These are phyloP conservation scores for Cymbidium sinense DNA, from an alignment of 106 monocot genomes.

Conservation along the genomic window DNA sequence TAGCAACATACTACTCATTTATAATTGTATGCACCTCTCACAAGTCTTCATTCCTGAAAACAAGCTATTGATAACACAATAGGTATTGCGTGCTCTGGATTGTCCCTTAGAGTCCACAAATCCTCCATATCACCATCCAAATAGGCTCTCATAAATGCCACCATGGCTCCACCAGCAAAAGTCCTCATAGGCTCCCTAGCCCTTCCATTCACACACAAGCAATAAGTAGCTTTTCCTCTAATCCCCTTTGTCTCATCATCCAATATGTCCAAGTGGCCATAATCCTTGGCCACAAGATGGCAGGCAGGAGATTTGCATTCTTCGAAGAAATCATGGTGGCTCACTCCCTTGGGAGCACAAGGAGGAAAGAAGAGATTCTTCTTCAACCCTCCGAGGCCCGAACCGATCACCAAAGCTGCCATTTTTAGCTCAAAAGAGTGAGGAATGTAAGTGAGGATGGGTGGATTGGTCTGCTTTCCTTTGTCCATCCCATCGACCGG, in stretches of 20 bases:
- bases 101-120: conserved; percentile 26
- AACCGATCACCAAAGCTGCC: conserved; percentile 62
- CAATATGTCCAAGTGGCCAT: conserved; percentile 76
- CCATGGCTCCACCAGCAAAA: conserved; percentile 66
- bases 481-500: conserved; percentile 82
- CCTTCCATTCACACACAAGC: conserved; percentile 50
- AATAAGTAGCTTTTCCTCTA: conserved; percentile 50
- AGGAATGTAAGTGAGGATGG: conserved; percentile 56
- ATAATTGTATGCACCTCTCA: neutral
- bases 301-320: conserved; percentile 57
- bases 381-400: conserved; percentile 47
- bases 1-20: neutral
- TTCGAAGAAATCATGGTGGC: conserved; percentile 63
- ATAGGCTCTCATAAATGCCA: conserved; percentile 66
- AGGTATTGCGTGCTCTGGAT: conserved; percentile 23
- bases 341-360: conserved; percentile 75
- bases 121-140: conserved; percentile 30
- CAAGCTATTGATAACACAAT: conserved; percentile 28
- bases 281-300: conserved; percentile 66
- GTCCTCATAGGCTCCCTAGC: conserved; percentile 58
- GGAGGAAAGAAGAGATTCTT: conserved; percentile 53
- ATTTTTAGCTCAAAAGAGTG: conserved; percentile 33
- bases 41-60: conserved; percentile 5
- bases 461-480: conserved; percentile 57
- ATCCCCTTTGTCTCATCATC: conserved; percentile 76